These are phyloP conservation scores for Zygosaccharomyces kombuchaensis DNA, from an alignment of 805 yeast species.

Conservation along the genomic window DNA sequence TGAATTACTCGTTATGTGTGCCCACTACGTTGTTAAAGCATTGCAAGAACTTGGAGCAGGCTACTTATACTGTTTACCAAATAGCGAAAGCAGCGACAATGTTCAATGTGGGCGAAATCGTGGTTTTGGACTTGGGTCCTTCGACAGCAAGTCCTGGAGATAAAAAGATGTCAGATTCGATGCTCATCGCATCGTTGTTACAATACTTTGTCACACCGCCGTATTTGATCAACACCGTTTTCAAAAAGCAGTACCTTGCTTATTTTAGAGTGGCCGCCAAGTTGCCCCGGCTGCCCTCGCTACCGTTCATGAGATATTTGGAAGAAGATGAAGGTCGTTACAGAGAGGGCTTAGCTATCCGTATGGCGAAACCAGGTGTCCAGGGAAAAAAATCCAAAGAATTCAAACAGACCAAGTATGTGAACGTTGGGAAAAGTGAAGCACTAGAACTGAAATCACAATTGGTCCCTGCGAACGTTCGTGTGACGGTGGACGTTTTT, in stretches of 20 bases:
- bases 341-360: slow-evolving; percentile 57
- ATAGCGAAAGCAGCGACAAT: slow-evolving; percentile 70
- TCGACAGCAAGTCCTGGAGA: slow-evolving; percentile 16
- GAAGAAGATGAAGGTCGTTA: slow-evolving; percentile 41
- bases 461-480: slow-evolving; percentile 68
- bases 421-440: slow-evolving; percentile 65
- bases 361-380: slow-evolving; percentile 37
- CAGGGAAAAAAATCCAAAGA: slow-evolving; percentile 39
- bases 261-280: slow-evolving; percentile 61
- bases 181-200: slow-evolving; percentile 61
- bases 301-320: slow-evolving; percentile 63
- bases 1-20: slow-evolving; percentile 58
- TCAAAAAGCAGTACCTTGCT: slow-evolving; percentile 43
- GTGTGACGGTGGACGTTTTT: slow-evolving; percentile 74
- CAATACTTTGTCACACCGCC: slow-evolving; percentile 85
- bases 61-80: slow-evolving; percentile 69
- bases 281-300: slow-evolving; percentile 64
- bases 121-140: slow-evolving; percentile 52
- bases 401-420: slow-evolving; percentile 61
- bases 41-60: slow-evolving; percentile 66
- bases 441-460: slow-evolving; percentile 54
- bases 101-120: slow-evolving; percentile 68
- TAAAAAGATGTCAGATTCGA: slow-evolving; percentile 36
- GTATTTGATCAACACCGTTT: slow-evolving; percentile 62
- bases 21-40: slow-evolving; percentile 64